Conservation (phyloP, 1,284 basidiomycete genomes). For the Cystobasidium sp. region DNA sequence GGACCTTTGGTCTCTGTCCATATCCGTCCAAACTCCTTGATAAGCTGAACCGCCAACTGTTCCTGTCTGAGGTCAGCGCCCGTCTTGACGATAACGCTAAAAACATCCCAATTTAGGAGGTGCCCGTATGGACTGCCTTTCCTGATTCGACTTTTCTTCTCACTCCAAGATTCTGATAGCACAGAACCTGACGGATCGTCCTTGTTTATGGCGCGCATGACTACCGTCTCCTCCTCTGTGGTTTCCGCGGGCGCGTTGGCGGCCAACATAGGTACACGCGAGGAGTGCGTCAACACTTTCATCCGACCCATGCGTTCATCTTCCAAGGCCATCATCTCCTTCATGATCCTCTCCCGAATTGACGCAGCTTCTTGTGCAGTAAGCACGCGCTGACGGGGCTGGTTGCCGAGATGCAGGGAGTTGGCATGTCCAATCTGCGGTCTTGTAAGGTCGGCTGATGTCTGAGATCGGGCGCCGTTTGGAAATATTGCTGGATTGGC, state of each 20-base stretch:
- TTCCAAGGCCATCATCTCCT: constrained; percentile 95
- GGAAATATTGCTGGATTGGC: constrained; percentile 43
- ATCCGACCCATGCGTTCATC: constrained; percentile 96
- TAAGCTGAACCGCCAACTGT: constrained; percentile 93
- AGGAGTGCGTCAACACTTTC: constrained; percentile 62
- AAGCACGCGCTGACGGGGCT: constrained; percentile 58
- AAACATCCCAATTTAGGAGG: constrained; percentile 71
- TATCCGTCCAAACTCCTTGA: constrained; percentile 88
- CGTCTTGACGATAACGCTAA: constrained; percentile 98
- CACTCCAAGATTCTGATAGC: constrained; percentile 92
- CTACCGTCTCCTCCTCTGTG: constrained; percentile 62
- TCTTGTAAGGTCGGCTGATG: constrained; percentile 18
- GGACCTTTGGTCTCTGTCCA: constrained; percentile 90
- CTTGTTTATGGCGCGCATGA: constrained; percentile 90
- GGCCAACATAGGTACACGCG: constrained; percentile 26
- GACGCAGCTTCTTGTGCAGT: constrained; percentile 80
- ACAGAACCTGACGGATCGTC: constrained; percentile 93
- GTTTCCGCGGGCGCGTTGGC: constrained; percentile 15
- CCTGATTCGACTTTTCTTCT: constrained; percentile 94
- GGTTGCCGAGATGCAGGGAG: too few relatives aligned
- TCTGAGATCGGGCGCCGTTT: neutral
- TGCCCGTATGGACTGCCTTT: constrained; percentile 94
- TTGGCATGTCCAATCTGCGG: neutral
- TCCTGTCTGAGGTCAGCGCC: constrained; percentile 96
- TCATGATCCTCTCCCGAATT: constrained; percentile 95